These are phyloP conservation scores for Halenospora varia DNA, from an alignment of 495 filamentous ascomycete species.

Conservation along the genomic window DNA sequence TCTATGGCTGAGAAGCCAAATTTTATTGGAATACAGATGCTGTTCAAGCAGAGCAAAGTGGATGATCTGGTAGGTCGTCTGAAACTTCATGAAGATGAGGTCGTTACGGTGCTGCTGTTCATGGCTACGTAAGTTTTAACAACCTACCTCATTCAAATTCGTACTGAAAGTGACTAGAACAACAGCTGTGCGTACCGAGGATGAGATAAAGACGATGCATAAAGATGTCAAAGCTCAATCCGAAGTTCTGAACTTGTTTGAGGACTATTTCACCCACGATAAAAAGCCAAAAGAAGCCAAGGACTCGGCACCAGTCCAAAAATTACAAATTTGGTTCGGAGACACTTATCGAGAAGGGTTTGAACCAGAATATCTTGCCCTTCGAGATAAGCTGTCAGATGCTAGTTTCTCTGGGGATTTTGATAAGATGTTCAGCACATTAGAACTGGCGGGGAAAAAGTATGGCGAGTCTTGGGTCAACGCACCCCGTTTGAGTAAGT, in stretches of 20 bases:
- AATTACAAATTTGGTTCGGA: slow-evolving; percentile 6
- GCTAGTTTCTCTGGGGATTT: slow-evolving; percentile 1
- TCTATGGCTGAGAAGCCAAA: neutral
- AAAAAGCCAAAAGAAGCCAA: no score
- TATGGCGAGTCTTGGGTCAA: slow-evolving; percentile 9
- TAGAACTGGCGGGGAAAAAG: neutral
- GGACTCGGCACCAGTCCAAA: neutral
- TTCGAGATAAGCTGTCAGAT: slow-evolving; percentile 5
- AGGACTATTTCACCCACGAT: neutral
- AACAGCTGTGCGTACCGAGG: slow-evolving; percentile 3
- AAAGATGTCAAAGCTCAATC: neutral
- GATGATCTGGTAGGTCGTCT: neutral
- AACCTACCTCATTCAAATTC: neutral
- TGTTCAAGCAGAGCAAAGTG: slow-evolving; percentile 1
- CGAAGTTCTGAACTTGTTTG: neutral
- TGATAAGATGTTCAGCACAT: neutral
- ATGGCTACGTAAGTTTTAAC: neutral
- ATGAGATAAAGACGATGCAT: neutral
- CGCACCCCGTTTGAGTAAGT: slow-evolving; percentile 6
- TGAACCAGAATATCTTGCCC: neutral
- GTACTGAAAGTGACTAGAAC: neutral
- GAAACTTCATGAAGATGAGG: neutral
- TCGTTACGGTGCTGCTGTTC: neutral
- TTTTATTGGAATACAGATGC: neutral
- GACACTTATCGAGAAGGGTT: slow-evolving; percentile 2